Base-by-base conservation (phyloP, 371 early-diverging fungal species). In the Mucor plumbeus region DNA sequence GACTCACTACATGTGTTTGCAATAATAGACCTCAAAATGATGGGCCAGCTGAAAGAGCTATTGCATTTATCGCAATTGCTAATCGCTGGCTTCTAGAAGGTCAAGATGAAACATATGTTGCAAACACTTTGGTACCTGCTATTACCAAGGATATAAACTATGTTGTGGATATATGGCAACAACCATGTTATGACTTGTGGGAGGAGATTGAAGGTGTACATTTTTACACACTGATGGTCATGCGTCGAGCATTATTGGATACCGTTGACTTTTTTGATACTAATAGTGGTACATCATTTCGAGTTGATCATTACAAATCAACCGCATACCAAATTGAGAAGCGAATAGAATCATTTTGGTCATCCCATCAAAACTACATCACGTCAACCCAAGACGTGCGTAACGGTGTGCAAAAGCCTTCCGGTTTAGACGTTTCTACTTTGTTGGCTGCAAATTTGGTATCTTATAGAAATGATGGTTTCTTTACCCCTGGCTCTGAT, bases 11-110 rank as follows among this genome's bases (percentile, higher is more conserved):
- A 14, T 43, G n/a, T 19, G 6, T 17, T 48, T 4, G 11, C 38
- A 38, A 38, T 9, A 38, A 19, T 19, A 78, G 82, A 40, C 93
- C 94, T 33, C 94, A 95, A 72, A 90, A 90, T 68, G 95, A 95
- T 71, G 94, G 93, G 0, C 95, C 95, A 11, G 94, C 93, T 5
- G 83, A 90, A 19, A 85, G 95, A 3, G 91, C 88, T 0, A 71
- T 75, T 5, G 68, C 86, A 13, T 54, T 90, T 31, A 79, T 86
- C 1, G 43, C 68, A n/a, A 88, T 85, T 54, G 84, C 84, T 2
- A 36, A 78, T 1, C 64, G 70, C 21, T 80, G 71, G 48, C 50
- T 58, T 3, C 55, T 60, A 7, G 34, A 57, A 15, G 21, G 64
- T 4, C 6, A 64, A 7, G n/a, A 68, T 10, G 5, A 33, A 4